phyloP scores from a whole-genome alignment of 345 rosid species.

The Arabis alpina region DNA sequence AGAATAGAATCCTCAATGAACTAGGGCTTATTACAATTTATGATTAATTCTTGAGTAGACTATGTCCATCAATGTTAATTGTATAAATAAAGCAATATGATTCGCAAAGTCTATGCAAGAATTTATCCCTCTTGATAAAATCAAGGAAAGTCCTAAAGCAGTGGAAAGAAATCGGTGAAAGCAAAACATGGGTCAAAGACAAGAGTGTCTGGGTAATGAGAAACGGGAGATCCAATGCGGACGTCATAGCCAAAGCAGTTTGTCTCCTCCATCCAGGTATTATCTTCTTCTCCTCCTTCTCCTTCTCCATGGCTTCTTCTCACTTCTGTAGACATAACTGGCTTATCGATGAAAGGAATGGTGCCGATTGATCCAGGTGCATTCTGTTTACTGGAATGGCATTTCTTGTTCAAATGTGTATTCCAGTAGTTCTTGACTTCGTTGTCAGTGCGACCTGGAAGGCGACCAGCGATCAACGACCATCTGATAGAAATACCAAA shows the following conservation, averaged over 20 bases:
- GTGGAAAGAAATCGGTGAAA: conserved; percentile 53
- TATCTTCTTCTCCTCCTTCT: conserved; percentile 30
- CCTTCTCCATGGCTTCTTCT: conserved; percentile 28
- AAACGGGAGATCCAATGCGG: conserved; percentile 44
- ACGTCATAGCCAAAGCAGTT: conserved; percentile 46
- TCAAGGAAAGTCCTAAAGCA: conserved; percentile 45
- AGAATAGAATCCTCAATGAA: conserved; percentile 11
- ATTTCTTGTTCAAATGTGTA: conserved; percentile 80
- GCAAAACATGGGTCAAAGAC: conserved; percentile 49
- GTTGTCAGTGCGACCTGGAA: conserved; percentile 90
- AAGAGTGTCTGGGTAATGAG: conserved; percentile 38
- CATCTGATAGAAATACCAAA: conserved; percentile 48
- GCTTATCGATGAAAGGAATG: conserved; percentile 20
- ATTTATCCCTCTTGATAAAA: conserved; percentile 23
- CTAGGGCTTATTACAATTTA: conserved; percentile 19
- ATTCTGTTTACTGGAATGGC: conserved; percentile 45
- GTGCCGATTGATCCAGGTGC: conserved; percentile 15
- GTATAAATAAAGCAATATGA: conserved; percentile 10
- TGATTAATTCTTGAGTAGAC: conserved; percentile 45
- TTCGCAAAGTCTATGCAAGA: conserved; percentile 40
- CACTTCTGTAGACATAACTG: conserved; percentile 13
- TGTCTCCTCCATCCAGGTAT: conserved; percentile 48
- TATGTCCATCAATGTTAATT: conserved; percentile 2
- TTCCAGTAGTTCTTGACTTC: conserved; percentile 95
- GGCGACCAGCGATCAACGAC: conserved; percentile 84